These are phyloP conservation scores for Chrysanthemum seticuspe DNA, from an alignment of 129 eudicot species.

Conservation along the genomic window DNA sequence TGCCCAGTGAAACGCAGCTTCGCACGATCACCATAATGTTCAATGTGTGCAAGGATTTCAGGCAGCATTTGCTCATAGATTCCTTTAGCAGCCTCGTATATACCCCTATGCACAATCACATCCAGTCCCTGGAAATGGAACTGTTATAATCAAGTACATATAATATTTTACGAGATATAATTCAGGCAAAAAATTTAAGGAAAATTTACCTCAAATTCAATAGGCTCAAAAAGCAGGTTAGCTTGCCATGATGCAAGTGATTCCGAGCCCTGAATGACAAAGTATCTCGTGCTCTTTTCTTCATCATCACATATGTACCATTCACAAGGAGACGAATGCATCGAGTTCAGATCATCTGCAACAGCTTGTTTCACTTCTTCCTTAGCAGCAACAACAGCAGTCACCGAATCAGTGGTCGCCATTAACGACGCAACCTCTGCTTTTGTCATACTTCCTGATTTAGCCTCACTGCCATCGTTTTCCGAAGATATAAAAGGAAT, in stretches of 20 bases:
- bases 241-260: conserved; percentile 98
- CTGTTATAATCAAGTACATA: neutral
- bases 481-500: conserved; percentile 58
- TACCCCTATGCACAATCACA: conserved; percentile 89
- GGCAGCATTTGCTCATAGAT: conserved; percentile 92
- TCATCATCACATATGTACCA: conserved; percentile 94
- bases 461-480: conserved; percentile 3
- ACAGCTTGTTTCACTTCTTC: conserved; percentile 99
- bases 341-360: conserved; percentile 85
- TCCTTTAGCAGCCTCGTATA: conserved; percentile 98
- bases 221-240: conserved; percentile 89
- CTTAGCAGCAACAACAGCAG: conserved; percentile 94
- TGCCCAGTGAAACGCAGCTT: conserved; percentile 92
- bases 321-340: conserved; percentile 78
- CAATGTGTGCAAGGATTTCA: conserved; percentile 59
- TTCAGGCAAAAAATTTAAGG: neutral
- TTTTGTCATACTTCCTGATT: conserved; percentile 30
- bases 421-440: conserved; percentile 73
- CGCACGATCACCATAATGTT: conserved; percentile 59
- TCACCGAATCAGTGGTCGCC: conserved; percentile 90
- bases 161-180: neutral
- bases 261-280: conserved; percentile 95
- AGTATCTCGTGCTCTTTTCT: conserved; percentile 61
- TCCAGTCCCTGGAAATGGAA: conserved; percentile 60
- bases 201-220: conserved; percentile 72